A percentile compares a stretch with the other conserved stretches of the same genome.
phyloP scores from a whole-genome alignment of 2,329 filamentous ascomycete species.

The Penicillium sp. region DNA sequence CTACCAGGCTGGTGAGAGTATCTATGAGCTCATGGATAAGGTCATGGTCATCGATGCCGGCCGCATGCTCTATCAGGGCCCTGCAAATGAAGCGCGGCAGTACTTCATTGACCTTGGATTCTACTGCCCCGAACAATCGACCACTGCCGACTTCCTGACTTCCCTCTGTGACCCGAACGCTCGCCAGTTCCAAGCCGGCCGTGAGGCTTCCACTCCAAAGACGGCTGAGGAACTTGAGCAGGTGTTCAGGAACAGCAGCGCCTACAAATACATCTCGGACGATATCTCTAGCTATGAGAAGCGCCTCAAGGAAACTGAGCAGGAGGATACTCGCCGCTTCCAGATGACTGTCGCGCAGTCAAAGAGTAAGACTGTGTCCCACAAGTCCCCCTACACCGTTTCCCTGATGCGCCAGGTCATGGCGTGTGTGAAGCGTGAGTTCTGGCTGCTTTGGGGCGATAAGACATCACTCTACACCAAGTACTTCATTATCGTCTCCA shows the following conservation, averaged over 20 bases:
- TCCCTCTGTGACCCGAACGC: constrained; percentile 75
- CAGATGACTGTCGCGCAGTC: constrained; percentile 66
- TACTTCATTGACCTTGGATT: constrained; percentile 72
- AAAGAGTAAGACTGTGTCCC: constrained; percentile 67
- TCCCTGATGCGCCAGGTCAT: constrained; percentile 72
- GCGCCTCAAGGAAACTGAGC: constrained; percentile 60
- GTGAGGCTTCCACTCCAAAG: constrained; percentile 69
- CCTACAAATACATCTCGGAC: constrained; percentile 63
- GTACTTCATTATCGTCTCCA: constrained; percentile 75
- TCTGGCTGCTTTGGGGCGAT: constrained; percentile 79
- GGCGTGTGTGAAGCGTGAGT: constrained; percentile 68
- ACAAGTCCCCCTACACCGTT: constrained; percentile 77
- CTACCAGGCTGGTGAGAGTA: constrained; percentile 72
- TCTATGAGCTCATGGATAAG: constrained; percentile 78
- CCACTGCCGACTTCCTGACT: constrained; percentile 78
- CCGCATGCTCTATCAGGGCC: constrained; percentile 70
- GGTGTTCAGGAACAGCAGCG: constrained; percentile 67
- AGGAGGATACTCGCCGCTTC: constrained; percentile 67
- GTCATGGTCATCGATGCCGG: constrained; percentile 77
- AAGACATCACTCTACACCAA: constrained; percentile 77
- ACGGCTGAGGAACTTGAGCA: constrained; percentile 70
- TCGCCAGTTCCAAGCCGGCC: constrained; percentile 68
- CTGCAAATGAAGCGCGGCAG: constrained; percentile 61
- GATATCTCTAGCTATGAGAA: constrained; percentile 67
- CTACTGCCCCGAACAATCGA: constrained; percentile 61